Conservation (phyloP, 176 grass and related monocot genomes). For the Carex littledalei region DNA sequence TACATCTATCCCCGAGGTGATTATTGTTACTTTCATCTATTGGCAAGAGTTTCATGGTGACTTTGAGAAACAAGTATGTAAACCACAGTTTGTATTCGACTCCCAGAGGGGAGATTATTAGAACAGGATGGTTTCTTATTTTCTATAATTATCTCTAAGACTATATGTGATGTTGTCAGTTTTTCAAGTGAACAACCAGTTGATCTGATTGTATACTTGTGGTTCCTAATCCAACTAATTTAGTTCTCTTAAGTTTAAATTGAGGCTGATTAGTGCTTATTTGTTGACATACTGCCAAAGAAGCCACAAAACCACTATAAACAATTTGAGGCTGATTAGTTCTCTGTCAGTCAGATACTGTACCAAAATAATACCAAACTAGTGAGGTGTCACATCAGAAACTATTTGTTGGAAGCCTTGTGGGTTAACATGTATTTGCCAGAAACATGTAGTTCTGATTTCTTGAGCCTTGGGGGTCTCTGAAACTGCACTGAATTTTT, state of each 20-base stretch:
- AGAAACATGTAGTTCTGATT: not conserved
- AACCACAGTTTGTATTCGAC: not conserved
- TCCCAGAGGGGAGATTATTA: not conserved
- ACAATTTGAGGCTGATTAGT: not conserved
- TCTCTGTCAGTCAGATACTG: not conserved
- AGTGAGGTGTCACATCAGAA: not conserved
- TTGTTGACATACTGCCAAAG: not conserved
- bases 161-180: not conserved
- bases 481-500: not conserved
- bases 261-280: not conserved
- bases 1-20: slow-evolving; percentile 85
- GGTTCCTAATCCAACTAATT: not conserved
- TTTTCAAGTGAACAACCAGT: not conserved
- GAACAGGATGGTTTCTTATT: not conserved
- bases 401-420: not conserved
- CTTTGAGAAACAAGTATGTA: not conserved
- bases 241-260: not conserved
- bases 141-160: not conserved
- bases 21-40: slow-evolving; percentile 17
- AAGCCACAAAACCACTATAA: not conserved
- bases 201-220: not conserved
- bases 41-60: not conserved
- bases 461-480: not conserved
- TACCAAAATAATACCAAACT: not conserved
- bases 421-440: not conserved